phyloP scores from a whole-genome alignment of 2,329 filamentous ascomycete genomes.

The Aspergillus ochraceus region DNA sequence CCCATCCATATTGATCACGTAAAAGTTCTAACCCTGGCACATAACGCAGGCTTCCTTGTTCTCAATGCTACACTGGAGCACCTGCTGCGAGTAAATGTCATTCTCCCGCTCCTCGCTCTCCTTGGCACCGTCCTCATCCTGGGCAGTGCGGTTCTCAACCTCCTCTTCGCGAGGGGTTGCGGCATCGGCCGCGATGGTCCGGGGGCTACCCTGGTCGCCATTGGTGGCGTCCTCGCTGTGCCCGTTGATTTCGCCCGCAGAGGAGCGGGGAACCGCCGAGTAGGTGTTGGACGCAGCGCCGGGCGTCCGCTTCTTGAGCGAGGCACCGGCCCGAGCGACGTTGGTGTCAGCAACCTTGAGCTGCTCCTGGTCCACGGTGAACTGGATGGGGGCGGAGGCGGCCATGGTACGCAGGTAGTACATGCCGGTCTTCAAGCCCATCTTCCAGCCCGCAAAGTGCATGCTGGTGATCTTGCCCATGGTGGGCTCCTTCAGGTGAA shows the following conservation, averaged over 20 bases:
- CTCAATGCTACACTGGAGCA: constrained; percentile 92
- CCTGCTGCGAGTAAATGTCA: constrained; percentile 94
- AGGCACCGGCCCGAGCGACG: constrained; percentile 60
- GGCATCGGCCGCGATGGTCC: constrained; percentile 61
- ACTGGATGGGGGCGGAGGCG: constrained; percentile 94
- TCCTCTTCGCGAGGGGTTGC: constrained; percentile 54
- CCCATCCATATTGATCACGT: not conserved
- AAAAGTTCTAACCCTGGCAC: constrained; percentile 77
- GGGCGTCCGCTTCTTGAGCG: constrained; percentile 68
- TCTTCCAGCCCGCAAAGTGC: constrained; percentile 99
- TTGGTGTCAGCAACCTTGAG: constrained; percentile 84
- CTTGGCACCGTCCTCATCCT: constrained; percentile 67
- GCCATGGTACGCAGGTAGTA: constrained; percentile 99
- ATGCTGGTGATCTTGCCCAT: constrained; percentile 99
- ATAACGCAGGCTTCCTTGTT: constrained; percentile 94
- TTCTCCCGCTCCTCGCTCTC: constrained; percentile 74
- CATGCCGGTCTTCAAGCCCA: constrained; percentile 99
- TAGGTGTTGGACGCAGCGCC: constrained; percentile 59
- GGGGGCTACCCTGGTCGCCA: constrained; percentile 21
- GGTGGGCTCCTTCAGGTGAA: constrained; percentile 97
- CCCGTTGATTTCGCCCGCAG: constrained; percentile 63
- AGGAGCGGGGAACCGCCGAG: constrained; percentile 64
- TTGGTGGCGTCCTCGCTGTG: constrained; percentile 6
- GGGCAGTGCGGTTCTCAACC: constrained; percentile 11
- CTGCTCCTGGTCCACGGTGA: constrained; percentile 96